Evolutionary conservation across 2,329 filamentous ascomycete species (phyloP).

Genomic region (Lachnellula subtilissima): DNA sequence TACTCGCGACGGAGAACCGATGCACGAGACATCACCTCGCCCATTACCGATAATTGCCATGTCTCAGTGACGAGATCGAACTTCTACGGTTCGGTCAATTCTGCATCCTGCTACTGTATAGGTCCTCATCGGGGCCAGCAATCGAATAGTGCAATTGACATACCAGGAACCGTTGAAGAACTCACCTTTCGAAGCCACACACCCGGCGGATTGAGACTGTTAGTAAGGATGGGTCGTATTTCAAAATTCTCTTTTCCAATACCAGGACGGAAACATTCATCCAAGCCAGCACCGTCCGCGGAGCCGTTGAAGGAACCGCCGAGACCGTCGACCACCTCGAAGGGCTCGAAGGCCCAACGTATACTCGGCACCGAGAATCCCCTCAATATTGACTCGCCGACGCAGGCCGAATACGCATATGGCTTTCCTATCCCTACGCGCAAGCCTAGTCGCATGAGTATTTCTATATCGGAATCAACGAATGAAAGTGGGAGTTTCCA

Average conservation of each 20-base stretch:
- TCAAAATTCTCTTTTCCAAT: constrained; percentile 35
- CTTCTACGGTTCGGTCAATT: constrained; percentile 3
- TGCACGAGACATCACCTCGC: constrained; percentile 2
- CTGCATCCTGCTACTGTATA: constrained; percentile 4
- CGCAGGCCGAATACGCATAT: constrained; percentile 22
- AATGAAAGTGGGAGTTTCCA: constrained; percentile 22
- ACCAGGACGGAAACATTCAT: constrained; percentile 27
- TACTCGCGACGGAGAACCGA: neutral
- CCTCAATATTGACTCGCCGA: constrained; percentile 42
- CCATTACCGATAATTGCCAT: constrained; percentile 8
- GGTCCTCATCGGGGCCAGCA: neutral
- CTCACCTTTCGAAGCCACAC: neutral
- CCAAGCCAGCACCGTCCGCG: constrained; percentile 9
- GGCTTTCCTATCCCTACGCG: constrained; percentile 20
- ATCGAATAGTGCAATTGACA: neutral
- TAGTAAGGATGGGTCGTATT: constrained; percentile 29
- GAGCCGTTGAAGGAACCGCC: neutral
- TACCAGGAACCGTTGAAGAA: neutral
- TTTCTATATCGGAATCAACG: constrained; percentile 34
- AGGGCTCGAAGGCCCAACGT: constrained; percentile 30
- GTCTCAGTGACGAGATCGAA: constrained; percentile 12
- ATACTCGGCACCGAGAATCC: constrained; percentile 31
- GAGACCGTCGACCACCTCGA: constrained; percentile 1
- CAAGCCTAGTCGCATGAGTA: constrained; percentile 37
- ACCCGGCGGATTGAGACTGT: neutral